These are phyloP conservation scores for Diaporthe citrichinensis DNA, from an alignment of 2,329 filamentous ascomycete species.

Conservation along the genomic window DNA sequence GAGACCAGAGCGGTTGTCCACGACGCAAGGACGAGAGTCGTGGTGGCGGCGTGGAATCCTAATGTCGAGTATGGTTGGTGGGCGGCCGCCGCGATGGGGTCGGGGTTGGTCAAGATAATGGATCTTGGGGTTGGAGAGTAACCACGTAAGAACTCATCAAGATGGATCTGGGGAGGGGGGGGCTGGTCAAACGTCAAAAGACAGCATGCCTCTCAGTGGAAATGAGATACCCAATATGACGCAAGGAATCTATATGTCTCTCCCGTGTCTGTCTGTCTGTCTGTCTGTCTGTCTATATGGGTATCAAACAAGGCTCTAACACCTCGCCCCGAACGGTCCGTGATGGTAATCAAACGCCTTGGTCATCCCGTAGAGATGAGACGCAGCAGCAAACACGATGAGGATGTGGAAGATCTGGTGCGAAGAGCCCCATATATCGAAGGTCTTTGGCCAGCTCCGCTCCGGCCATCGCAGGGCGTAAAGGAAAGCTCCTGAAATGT, in stretches of 20 bases:
- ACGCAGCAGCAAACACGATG: constrained; percentile 84
- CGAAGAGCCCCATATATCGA: constrained; percentile 93
- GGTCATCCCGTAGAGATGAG: constrained; percentile 85
- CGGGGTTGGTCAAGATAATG: constrained; percentile 76
- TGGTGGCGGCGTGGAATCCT: constrained; percentile 77
- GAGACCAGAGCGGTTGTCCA: constrained; percentile 62
- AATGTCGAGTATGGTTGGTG: constrained; percentile 76
- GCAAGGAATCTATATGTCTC: constrained; percentile 11
- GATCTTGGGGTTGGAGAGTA: constrained; percentile 67
- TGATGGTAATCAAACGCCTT: constrained; percentile 92
- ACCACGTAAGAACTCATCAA: background rate
- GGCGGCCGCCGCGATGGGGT: constrained; percentile 77
- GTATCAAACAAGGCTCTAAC: constrained; percentile 49
- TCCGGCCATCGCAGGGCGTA: constrained; percentile 94
- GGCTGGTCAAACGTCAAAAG: background rate
- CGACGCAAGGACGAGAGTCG: constrained; percentile 74
- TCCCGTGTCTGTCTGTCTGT: background rate
- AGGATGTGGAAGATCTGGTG: constrained; percentile 97
- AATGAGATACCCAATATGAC: constrained; percentile 30
- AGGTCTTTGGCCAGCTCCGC: constrained; percentile 80
- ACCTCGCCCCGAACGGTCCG: constrained; percentile 67
- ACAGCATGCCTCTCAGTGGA: background rate
- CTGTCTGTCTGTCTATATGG: background rate
- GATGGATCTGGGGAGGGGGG: constrained; percentile 13
- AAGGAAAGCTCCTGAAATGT: constrained; percentile 86